Evolutionary conservation across 2,329 filamentous ascomycete genomes (phyloP), one percentile per base, ranked within the genome.

Genomic region (Coniochaeta pulveracea): DNA sequence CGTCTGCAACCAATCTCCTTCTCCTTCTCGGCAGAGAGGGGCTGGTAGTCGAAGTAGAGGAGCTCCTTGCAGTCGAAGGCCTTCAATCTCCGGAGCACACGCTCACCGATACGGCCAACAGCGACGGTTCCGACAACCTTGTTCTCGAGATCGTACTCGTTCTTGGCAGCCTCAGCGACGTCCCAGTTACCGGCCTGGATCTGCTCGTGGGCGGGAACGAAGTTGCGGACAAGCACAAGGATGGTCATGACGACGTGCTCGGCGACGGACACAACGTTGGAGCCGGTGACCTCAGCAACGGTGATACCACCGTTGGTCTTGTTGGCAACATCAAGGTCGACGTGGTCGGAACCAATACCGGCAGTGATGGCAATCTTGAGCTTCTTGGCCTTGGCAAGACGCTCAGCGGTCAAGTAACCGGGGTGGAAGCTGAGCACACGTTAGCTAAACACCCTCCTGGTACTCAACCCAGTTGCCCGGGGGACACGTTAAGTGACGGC

Each of bases 181-280:
- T 98, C 72, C 91, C 91, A 98, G 41, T 94, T 84, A 43, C 91
- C 91, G 38, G 66, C 63, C 60, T 78, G 72, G 54, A 98, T 82
- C 72, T 85, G 79, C 71, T 96, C 88, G 68, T 96, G 91, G 34
- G 91, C 88, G 46, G 91, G 91, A 34, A 94, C 86, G 55, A 95
- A 98, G 80, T 98, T 98, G 68, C 91, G 88, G 59, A 96, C 80
- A 34, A 98, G 80, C 44, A 80, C 63, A 34, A 98, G 82, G 63
- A 96, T 96, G 59, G 91, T 98, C 91, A 98, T 96, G 66, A 98
- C 65, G 49, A 98, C 91, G 67, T 98, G 91, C 76, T 98, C 91
- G 39, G 91, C 91, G 43, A 98, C 91, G 33, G 91, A 96, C 50
- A 95, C 88, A 50, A 98, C 91, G 60, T 98, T 98, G 66, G 83